These are phyloP conservation scores for Lodderomyces metapsilosis DNA, from an alignment of 1,139 yeast genomes.

Conservation along the genomic window DNA sequence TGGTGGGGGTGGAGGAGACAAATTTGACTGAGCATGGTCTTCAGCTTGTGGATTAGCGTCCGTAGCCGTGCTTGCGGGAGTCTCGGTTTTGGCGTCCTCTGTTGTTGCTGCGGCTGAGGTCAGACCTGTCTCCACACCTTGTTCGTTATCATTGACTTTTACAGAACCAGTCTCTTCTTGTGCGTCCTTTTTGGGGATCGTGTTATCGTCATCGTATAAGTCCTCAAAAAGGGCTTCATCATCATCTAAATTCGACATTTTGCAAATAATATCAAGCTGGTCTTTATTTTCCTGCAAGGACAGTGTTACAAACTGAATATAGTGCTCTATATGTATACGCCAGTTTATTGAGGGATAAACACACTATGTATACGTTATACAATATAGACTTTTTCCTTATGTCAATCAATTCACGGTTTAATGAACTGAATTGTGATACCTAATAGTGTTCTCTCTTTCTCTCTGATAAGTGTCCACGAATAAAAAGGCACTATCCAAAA, in stretches of 20 bases:
- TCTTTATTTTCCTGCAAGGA: not conserved
- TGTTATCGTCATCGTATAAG: slow-evolving; percentile 46
- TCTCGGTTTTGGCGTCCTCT: slow-evolving; percentile 6
- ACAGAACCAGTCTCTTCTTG: slow-evolving; percentile 8
- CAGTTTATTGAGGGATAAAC: slow-evolving; percentile 9
- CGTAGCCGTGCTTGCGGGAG: slow-evolving; percentile 7
- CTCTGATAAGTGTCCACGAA: not conserved
- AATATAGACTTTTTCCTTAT: slow-evolving; percentile 1
- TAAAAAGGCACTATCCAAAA: not conserved
- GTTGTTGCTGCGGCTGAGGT: slow-evolving; percentile 7
- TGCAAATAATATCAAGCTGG: slow-evolving; percentile 2
- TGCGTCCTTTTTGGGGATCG: slow-evolving; percentile 8
- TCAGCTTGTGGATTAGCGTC: slow-evolving; percentile 3
- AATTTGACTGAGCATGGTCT: slow-evolving; percentile 3
- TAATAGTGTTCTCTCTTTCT: not conserved
- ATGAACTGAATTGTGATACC: not conserved
- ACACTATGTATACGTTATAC: slow-evolving; percentile 11
- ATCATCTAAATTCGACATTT: slow-evolving; percentile 68
- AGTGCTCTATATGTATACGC: not conserved
- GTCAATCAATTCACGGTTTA: not conserved
- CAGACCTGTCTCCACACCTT: slow-evolving; percentile 3
- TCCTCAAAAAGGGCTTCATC: slow-evolving; percentile 86
- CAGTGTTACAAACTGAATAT: slow-evolving; percentile 6
- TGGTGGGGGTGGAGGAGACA: slow-evolving; percentile 7
- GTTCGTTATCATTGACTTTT: slow-evolving; percentile 10